A percentile compares a stretch with the other conserved stretches of the same genome.
These are phyloP conservation scores for Phoma herbarum DNA, from an alignment of 2,329 filamentous ascomycete species.

Conservation along the genomic window DNA sequence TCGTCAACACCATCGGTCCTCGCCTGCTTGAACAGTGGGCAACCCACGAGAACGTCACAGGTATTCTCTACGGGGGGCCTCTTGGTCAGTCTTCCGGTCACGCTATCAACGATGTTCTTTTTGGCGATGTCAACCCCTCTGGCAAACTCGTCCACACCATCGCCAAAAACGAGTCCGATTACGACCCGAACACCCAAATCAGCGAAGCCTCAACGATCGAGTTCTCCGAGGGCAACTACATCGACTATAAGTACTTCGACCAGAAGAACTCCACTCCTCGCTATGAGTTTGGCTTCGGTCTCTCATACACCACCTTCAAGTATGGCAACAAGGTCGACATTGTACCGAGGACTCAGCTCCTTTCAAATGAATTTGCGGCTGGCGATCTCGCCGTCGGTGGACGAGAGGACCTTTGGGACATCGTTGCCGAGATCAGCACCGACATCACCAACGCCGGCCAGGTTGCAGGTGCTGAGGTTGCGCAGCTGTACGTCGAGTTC, in stretches of 20 bases:
- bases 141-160: slow-evolving; percentile 81
- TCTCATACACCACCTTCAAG: slow-evolving; percentile 75
- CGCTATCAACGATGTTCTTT: slow-evolving; percentile 77
- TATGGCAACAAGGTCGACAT: slow-evolving; percentile 54
- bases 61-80: slow-evolving; percentile 80
- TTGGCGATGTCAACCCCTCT: slow-evolving; percentile 76
- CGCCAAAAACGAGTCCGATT: slow-evolving; percentile 71
- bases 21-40: slow-evolving; percentile 81
- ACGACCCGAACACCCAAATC: slow-evolving; percentile 65
- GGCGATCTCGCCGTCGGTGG: slow-evolving; percentile 40
- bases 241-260: slow-evolving; percentile 81
- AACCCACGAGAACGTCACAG: slow-evolving; percentile 77
- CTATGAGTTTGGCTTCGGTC: slow-evolving; percentile 80
- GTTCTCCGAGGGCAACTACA: slow-evolving; percentile 78
- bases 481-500: slow-evolving; percentile 51
- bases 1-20: slow-evolving; percentile 64
- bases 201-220: slow-evolving; percentile 57
- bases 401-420: slow-evolving; percentile 45
- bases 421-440: slow-evolving; percentile 47
- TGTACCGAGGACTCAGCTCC: slow-evolving; percentile 4
- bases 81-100: slow-evolving; percentile 84
- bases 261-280: slow-evolving; percentile 67
- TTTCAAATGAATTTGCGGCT: slow-evolving; percentile 58
- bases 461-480: slow-evolving; percentile 49
- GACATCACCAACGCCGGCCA: slow-evolving; percentile 49